Conservation (phyloP, 179 eudicot species). For the Silene coronaria region DNA sequence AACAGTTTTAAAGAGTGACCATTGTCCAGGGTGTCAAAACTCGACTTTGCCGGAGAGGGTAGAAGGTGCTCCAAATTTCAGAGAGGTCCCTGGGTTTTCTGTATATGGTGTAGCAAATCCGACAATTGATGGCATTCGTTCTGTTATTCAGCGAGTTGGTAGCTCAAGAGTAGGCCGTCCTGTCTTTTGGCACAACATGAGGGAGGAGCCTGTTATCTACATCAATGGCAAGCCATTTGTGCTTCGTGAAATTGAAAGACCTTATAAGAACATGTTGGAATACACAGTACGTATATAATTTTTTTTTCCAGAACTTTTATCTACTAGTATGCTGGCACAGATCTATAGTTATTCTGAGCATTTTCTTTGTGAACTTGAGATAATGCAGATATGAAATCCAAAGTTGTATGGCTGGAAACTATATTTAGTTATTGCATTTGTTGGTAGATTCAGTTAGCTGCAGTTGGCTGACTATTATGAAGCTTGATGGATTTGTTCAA, state of each 20-base stretch:
- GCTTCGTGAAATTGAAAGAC: slow-evolving; percentile 98
- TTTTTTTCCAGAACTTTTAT: neutral
- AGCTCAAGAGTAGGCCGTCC: slow-evolving; percentile 64
- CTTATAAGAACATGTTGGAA: slow-evolving; percentile 93
- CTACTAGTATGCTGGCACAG: slow-evolving; percentile 13
- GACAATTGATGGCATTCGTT: slow-evolving; percentile 76
- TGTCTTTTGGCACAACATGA: slow-evolving; percentile 95
- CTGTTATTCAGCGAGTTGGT: slow-evolving; percentile 76
- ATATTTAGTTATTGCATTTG: neutral
- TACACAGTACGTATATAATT: slow-evolving; percentile 54
- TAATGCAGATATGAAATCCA: neutral
- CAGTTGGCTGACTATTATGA: slow-evolving; percentile 6
- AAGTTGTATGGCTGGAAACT: neutral
- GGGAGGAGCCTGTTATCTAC: slow-evolving; percentile 96
- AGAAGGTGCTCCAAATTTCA: slow-evolving; percentile 96
- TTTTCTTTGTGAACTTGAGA: neutral
- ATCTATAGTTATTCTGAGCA: neutral
- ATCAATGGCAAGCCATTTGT: slow-evolving; percentile 95
- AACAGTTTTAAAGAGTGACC: slow-evolving; percentile 93
- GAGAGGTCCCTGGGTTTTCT: slow-evolving; percentile 92
- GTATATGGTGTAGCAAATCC: slow-evolving; percentile 98
- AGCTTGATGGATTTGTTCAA: neutral
- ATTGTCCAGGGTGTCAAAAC: slow-evolving; percentile 92
- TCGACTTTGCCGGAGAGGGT: slow-evolving; percentile 70
- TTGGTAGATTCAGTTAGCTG: neutral